Percentiles rank a stretch among this genome's conserved stretches.
Evolutionary conservation across 2,329 filamentous ascomycete genomes (phyloP).

Genomic region (Tolypocladium nubicola): DNA sequence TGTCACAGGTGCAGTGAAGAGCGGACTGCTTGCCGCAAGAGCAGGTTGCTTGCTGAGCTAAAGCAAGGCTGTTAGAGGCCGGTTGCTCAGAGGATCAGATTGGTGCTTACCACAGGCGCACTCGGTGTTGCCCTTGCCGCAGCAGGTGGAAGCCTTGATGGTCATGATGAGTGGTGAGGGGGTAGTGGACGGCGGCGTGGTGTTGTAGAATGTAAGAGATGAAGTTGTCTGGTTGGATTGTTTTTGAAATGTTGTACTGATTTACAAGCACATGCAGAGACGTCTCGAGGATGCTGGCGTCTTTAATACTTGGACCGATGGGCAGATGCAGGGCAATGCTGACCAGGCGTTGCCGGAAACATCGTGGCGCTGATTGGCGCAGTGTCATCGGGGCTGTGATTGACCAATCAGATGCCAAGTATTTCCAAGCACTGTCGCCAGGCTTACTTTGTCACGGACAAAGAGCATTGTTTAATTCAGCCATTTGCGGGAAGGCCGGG

Average conservation of each 20-base stretch:
- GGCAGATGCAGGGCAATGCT: not conserved
- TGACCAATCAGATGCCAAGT: conserved; percentile 4
- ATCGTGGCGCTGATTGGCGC: conserved; percentile 5
- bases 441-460: not conserved
- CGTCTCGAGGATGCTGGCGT: conserved; percentile 1
- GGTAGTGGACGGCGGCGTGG: not conserved
- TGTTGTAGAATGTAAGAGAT: not conserved
- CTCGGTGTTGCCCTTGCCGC: conserved; percentile 39
- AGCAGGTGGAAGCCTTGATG: conserved; percentile 40
- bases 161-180: conserved; percentile 17
- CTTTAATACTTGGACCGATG: conserved; percentile 7
- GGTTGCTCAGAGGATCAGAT: not conserved
- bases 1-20: conserved; percentile 77
- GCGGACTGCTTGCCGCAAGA: conserved; percentile 85
- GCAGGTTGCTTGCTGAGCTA: conserved; percentile 60
- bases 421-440: conserved; percentile 8
- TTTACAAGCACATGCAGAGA: not conserved
- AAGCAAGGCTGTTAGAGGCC: not conserved
- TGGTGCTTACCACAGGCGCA: conserved; percentile 46
- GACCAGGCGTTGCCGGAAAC: conserved; percentile 1
- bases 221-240: not conserved
- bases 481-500: not conserved
- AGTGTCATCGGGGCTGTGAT: not conserved
- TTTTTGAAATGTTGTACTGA: not conserved
- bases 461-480: not conserved